Conservation (phyloP, 1,139 yeast species). For the Candida mesenterica region DNA sequence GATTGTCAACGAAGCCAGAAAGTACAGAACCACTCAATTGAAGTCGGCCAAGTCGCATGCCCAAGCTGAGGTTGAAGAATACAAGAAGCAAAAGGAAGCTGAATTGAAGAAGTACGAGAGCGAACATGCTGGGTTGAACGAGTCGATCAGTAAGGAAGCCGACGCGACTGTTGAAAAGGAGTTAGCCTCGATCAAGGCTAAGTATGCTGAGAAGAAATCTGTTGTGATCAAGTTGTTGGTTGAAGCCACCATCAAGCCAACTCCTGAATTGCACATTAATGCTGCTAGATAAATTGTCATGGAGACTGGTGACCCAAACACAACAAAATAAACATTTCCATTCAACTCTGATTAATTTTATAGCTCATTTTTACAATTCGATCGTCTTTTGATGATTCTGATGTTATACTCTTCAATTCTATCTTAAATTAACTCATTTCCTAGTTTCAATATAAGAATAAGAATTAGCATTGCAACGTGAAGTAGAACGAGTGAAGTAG, state of each 20-base stretch:
- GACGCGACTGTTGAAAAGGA: conserved; percentile 60
- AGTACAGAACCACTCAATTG: conserved; percentile 77
- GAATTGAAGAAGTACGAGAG: conserved; percentile 75
- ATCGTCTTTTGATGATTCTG: no score
- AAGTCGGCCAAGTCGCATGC: conserved; percentile 96
- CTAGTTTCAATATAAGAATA: no score
- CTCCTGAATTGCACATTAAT: conserved; percentile 79
- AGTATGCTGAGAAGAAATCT: conserved; percentile 60
- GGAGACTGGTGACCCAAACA: not conserved
- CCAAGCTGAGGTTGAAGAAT: conserved; percentile 80
- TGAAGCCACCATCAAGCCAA: conserved; percentile 76
- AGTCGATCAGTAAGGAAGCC: conserved; percentile 69
- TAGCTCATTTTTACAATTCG: no score
- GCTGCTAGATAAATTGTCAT: conserved; percentile 34
- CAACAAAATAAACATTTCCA: not conserved
- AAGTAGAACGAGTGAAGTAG: no score
- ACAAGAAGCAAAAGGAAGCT: conserved; percentile 79
- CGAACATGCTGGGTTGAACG: conserved; percentile 66
- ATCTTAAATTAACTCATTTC: no score
- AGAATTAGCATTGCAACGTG: no score
- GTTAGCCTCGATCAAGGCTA: conserved; percentile 58
- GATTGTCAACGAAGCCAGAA: conserved; percentile 87
- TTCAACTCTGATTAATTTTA: not conserved
- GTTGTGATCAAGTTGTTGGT: conserved; percentile 74
- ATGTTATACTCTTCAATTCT: no score